Conservation (phyloP, 1,139 yeast species). For the Geotrichum macrosporum region DNA sequence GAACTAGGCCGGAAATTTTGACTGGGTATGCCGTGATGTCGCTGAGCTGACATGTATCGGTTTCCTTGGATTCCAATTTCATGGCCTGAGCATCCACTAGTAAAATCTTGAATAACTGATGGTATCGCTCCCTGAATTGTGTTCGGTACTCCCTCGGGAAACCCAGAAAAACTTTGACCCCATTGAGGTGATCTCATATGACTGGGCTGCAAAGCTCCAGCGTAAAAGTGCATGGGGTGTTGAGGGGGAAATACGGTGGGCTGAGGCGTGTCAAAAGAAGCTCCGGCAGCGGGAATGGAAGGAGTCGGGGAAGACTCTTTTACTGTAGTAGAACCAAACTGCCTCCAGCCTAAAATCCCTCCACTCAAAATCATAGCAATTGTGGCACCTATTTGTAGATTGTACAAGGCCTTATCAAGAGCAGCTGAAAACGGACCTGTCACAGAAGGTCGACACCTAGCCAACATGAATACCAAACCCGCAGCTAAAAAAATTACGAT, state of each 20-base stretch:
- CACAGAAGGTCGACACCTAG: slow-evolving; percentile 11
- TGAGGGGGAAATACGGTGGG: background rate
- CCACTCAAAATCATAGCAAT: slow-evolving; percentile 2
- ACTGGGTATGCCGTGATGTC: background rate
- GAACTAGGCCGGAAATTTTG: background rate
- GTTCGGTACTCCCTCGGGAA: background rate
- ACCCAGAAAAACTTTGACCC: background rate
- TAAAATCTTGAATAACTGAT: background rate
- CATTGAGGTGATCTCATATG: background rate
- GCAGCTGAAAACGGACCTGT: slow-evolving; percentile 17
- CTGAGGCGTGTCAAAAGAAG: background rate
- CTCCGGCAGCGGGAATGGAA: slow-evolving; percentile 14
- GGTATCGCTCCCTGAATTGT: background rate
- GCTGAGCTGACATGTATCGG: background rate
- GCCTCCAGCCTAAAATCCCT: slow-evolving; percentile 1
- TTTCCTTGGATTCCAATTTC: background rate
- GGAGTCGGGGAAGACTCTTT: background rate
- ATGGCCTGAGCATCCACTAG: background rate
- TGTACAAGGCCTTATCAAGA: slow-evolving; percentile 10
- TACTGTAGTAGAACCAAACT: background rate
- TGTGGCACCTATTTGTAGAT: slow-evolving; percentile 15
- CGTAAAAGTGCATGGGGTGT: slow-evolving; percentile 1
- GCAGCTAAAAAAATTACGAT: slow-evolving; percentile 9
- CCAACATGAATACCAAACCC: slow-evolving; percentile 4
- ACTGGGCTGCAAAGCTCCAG: background rate